Evolutionary conservation across 106 monocot species (phyloP), one percentile per base, ranked within the genome.

Genomic region (Narthecium ossifragum): DNA sequence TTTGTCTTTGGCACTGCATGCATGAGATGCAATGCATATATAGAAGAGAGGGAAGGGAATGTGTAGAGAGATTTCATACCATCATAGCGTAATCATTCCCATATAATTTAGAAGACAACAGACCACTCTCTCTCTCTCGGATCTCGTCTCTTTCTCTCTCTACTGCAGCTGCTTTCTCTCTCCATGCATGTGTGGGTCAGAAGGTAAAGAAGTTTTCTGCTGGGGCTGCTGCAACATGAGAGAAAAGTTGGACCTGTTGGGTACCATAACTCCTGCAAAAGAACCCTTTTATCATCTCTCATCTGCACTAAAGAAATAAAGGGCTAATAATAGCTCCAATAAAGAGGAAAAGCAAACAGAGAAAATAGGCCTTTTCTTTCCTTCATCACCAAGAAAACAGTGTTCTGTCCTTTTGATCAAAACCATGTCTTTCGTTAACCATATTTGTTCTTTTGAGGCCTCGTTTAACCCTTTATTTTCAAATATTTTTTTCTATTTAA

Each of bases 1-100:
- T 6, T 36, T 36, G 7, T 36, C 36, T 36, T 36, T 36, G 36
- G 36, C 36, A 10, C 46, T 4, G 17, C 46, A 54, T 54, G 25
- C 18, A 29, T 28, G 31, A 29, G 24, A n/a, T 18, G 11, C 22
- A 24, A 22, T 49, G 49, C 49, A 22, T 20, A 24, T n/a, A 49
- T 20, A 22, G 20, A 20, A 43, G 43, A 43, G 43, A 43, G 43
- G 18, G 43, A 43, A 43, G 43, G 18, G 43, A 43, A 18, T 17
- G 1, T 11, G 4, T 11, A 43, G 43, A 43, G 43, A 24, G 23
- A 22, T n/a, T 6, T 20, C 47, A 53, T 29, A 14, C 53, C 28
- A 54, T 54, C 28, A 54, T 54, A 29, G 53, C 5, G 25, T 54
- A 54, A 54, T 54, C 53, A 54, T 54, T 54, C 53, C 24, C 13